Evolutionary conservation across 768 basidiomycete genomes (phyloP).

Genomic region (Podaxis sp.): DNA sequence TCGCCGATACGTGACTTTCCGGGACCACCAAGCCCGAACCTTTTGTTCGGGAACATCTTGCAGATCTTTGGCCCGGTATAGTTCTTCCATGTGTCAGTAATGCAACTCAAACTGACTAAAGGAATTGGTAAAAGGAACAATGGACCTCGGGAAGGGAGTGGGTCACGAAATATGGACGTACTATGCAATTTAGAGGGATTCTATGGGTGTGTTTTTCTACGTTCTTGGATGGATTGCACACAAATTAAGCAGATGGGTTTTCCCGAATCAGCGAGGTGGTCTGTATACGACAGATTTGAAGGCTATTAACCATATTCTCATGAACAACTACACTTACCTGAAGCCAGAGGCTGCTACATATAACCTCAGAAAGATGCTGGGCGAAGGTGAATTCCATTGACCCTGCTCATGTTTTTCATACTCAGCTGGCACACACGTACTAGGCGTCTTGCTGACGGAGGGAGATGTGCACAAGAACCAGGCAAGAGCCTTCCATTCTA

Average conservation of each 20-base stretch:
- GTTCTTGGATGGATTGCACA: neutral
- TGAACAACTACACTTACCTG: constrained; percentile 50
- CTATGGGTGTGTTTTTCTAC: constrained; percentile 35
- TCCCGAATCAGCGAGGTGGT: constrained; percentile 27
- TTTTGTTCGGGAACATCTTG: constrained; percentile 18
- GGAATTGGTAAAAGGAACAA: constrained; percentile 34
- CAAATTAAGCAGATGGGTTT: neutral
- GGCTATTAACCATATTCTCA: constrained; percentile 62
- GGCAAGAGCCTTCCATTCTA: constrained; percentile 23
- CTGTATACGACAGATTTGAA: constrained; percentile 59
- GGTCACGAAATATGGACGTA: constrained; percentile 46
- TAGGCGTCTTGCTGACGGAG: constrained; percentile 51
- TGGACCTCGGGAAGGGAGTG: constrained; percentile 37
- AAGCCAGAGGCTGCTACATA: constrained; percentile 48
- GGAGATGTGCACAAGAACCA: constrained; percentile 43
- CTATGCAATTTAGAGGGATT: constrained; percentile 41
- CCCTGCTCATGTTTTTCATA: neutral
- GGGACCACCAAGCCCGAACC: constrained; percentile 34
- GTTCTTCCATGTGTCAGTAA: neutral
- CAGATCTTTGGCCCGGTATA: constrained; percentile 5
- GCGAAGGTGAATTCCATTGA: constrained; percentile 28
- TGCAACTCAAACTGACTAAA: neutral
- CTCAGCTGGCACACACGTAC: neutral
- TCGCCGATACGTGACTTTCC: constrained; percentile 46
- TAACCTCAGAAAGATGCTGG: constrained; percentile 40